Evolutionary conservation across 2,329 filamentous ascomycete genomes (phyloP), one percentile per base, ranked within the genome.

Genomic region (Ophiostoma fasciatum): DNA sequence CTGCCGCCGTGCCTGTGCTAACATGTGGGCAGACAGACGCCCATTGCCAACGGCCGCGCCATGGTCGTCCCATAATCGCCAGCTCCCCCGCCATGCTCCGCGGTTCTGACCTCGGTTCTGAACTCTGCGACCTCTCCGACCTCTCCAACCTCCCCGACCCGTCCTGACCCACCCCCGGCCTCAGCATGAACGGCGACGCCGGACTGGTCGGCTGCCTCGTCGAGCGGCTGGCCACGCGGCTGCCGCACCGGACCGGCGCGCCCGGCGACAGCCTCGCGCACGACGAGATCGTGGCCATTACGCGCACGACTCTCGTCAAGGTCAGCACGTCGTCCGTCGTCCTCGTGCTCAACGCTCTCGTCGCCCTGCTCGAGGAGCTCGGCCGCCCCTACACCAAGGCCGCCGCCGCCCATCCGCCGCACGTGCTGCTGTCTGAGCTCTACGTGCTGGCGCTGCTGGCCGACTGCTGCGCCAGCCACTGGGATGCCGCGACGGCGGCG

Each of bases 381-480:
- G 57, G 61, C 20, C 64, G 64, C 33, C 66, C 70, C 4, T 72
- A 71, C 49, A 25, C 17, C 33, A 63, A 63, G 42, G 54, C 49
- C 33, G 56, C 70, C 37, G 53, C 62, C 31, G 55, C 59, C 17
- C 72, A 75, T 46, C 72, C 74, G 3, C 57, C 62, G 26, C 70
- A 77, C 48, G 62, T 80, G 35, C 56, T 78, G 22, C 62, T 71
- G 31, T 78, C 76, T 14, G 74, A 80, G 51, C 58, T 74, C 32
- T 79, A 75, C 46, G 58, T 78, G n/a, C 54, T 79, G 33, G 64
- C 68, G 32, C 58, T 80, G 28, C 62, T 74, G 25, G 71, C 74
- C 49, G 74, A 79, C 48, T 80, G 75, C 49, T 79, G 73, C 46
- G 63, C 66, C 34, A 65, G 67, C 36, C 66, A 75, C 49, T 78